Conservation (phyloP, 2,329 filamentous ascomycete species). For the Pezicula neosporulosa region DNA sequence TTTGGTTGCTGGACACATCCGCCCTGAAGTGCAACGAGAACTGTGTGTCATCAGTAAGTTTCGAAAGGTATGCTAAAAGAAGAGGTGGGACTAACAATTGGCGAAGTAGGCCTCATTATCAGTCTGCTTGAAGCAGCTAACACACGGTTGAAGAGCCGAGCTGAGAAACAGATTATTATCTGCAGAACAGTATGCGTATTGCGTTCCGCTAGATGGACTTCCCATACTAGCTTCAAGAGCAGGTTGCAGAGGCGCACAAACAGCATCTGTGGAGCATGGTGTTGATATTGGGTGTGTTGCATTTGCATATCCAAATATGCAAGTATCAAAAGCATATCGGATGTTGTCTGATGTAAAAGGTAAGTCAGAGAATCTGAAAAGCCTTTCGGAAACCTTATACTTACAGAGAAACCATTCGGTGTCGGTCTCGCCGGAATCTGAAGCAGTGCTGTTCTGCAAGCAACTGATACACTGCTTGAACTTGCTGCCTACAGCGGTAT, state of each 20-base stretch:
- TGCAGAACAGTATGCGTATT: constrained; percentile 24
- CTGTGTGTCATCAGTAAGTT: constrained; percentile 8
- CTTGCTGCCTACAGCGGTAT: constrained; percentile 18
- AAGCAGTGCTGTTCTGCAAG: constrained; percentile 23
- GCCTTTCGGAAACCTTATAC: constrained; percentile 2
- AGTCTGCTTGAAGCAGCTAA: constrained; percentile 9
- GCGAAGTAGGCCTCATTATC: constrained; percentile 11
- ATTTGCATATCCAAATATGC: constrained; percentile 22
- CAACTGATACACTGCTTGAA: constrained; percentile 25
- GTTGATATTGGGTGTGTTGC: constrained; percentile 15
- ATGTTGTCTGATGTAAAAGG: constrained; percentile 22
- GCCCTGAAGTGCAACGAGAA: constrained; percentile 21
- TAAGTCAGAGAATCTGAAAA: background rate
- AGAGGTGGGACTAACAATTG: constrained; percentile 13
- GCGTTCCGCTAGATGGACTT: constrained; percentile 11
- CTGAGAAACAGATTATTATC: constrained; percentile 15
- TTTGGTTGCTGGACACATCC: constrained; percentile 23
- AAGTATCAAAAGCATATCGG: constrained; percentile 22
- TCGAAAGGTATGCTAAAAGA: background rate
- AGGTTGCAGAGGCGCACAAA: constrained; percentile 20
- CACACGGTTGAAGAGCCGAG: constrained; percentile 5
- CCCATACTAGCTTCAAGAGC: constrained; percentile 20
- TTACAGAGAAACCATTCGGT: constrained; percentile 26
- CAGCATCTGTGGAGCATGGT: constrained; percentile 18
- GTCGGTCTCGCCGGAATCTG: constrained; percentile 18